These are phyloP conservation scores for Boechera retrofracta DNA, from an alignment of 345 rosid species.

Conservation along the genomic window DNA sequence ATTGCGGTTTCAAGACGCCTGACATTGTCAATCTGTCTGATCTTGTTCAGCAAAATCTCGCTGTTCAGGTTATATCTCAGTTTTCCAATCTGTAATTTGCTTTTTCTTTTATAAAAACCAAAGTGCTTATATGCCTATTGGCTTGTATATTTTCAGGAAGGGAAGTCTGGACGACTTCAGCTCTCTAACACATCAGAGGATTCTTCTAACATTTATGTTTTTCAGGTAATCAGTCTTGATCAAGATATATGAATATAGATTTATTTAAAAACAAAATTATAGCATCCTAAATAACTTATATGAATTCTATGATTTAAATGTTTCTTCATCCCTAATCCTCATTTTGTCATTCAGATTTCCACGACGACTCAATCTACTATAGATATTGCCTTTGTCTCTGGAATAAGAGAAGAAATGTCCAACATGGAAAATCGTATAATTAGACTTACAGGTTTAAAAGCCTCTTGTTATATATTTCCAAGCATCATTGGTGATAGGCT, in stretches of 20 bases:
- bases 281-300: neutral
- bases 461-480: neutral
- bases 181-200: conserved; percentile 65
- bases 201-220: conserved; percentile 70
- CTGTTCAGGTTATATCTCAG: conserved; percentile 52
- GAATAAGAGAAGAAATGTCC: conserved; percentile 50
- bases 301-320: neutral
- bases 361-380: conserved; percentile 61
- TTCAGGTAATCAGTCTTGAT: conserved; percentile 62
- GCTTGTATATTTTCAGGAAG: conserved; percentile 50
- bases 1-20: conserved; percentile 83
- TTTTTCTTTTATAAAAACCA: conserved; percentile 1
- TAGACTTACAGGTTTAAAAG: conserved; percentile 71
- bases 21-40: conserved; percentile 83
- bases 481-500: neutral
- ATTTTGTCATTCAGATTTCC: conserved; percentile 60
- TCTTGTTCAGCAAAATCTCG: conserved; percentile 70
- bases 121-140: conserved; percentile 23
- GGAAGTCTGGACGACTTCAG: conserved; percentile 55
- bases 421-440: conserved; percentile 60
- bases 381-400: conserved; percentile 81
- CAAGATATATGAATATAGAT: neutral
- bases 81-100: neutral
- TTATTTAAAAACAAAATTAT: neutral
- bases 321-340: conserved; percentile 11